Evolutionary conservation across 2,329 filamentous ascomycete genomes (phyloP), one percentile per base, ranked within the genome.

Genomic region (Beauveria varroae): DNA sequence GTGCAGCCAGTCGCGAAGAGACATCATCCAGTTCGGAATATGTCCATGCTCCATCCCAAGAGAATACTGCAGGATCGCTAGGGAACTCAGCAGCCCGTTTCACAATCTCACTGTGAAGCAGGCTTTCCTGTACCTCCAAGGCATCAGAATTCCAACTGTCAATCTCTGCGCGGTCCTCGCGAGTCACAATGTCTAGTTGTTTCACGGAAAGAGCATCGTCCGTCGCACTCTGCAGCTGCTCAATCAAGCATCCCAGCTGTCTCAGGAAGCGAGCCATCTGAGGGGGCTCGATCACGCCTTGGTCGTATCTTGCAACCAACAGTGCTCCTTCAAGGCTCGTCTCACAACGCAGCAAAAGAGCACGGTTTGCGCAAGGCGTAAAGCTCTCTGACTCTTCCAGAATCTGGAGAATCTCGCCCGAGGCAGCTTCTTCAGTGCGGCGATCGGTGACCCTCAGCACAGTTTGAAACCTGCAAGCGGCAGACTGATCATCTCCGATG

Each of bases 21-120:
- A 63, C 46, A 3, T 34, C 22, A 10, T 66, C 57, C 2, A 67
- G 28, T 55, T 65, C 30, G n/a, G 37, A 22, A 52, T 67, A 67
- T 7, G 66, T 64, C 41, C 62, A 64, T 7, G 28, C 16, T 7
- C 53, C 53, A 37, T 7, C 53, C 53, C 53, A 55, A 26, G 53
- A 7, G 10, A 14, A 22, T 9, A 55, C 40, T 28, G 53, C 53
- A 2, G 40, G 37, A 3, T 14, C 28, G 16, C n/a, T 22, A 2
- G 53, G 40, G 7, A 18, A 34, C 5, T 37, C 49, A 12, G 18
- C 18, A 20, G 28, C 49, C 49, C 49, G 3, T 10, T 20, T 20
- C 18, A 51, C 1, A 2, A 51, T 37, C n/a, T 22, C 16, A n/a
- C 18, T 34, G 28, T 51, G 49, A 20, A 51, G 3, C 9, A 51